Base-by-base conservation (phyloP, 129 eudicot species). In the Glebionis coronaria region DNA sequence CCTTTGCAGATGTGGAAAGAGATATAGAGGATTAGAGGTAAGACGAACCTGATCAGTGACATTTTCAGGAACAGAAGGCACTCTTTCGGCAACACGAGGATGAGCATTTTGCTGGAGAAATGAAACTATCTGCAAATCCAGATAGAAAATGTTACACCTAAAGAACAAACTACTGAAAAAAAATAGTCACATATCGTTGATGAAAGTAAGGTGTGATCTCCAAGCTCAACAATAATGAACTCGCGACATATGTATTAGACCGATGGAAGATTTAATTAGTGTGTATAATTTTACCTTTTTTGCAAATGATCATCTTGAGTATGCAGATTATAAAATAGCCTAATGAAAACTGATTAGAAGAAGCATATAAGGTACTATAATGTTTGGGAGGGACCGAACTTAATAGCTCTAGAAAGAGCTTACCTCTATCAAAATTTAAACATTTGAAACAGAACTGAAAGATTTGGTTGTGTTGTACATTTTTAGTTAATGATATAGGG, bases 91-190 rank as follows among this genome's bases (percentile, higher is more conserved):
- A 50, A 88, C 98, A 69, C 96, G 91, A 76, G 96, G 96, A 80
- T 93, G 98, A 65, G 95, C 96, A 82, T 93, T 93, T 85, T 93
- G 98, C 86, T 88, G 98, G 46, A 93, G 90, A 76, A 93, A 88
- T 25, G 82, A 84, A 74, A 88, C 59, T 80, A 88, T 88, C 96
- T 92, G 95, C 89, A 87, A 44, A 73, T 46, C 64, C 70, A 56
- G 10, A 75, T 14, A 56, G 27, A 73, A 61, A 18, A 70, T 5
- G 54, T 71, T 60, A 71, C 12, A 16, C 59, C 42, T 16, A 60
- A 56, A 56, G 23, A 57, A 57, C 46, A n/a, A 57, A 15, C 25
- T 50, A 58, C 11, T 27, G 47, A 9, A 6, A 6, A 29, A 7
- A 7, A 35, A 35, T 0, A 3, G 40, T 35, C 40, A 35, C 42